Base-by-base conservation (phyloP, 768 basidiomycete genomes). In the Hydnomerulius pinastri region DNA sequence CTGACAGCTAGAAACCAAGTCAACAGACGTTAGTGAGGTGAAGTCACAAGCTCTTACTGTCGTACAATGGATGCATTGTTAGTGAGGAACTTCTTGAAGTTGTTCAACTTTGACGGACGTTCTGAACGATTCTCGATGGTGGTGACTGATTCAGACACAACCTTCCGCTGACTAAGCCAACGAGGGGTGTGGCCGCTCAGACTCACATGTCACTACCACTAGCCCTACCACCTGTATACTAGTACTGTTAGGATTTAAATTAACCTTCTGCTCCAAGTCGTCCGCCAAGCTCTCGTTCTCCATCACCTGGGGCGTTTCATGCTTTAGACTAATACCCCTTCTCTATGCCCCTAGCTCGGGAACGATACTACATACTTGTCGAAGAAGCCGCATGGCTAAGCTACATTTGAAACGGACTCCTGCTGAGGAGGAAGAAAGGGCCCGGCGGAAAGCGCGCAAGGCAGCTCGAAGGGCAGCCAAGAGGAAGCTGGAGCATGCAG, bases 401-500 rank as follows among this genome's bases (percentile, higher is more conserved):
- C 67, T 87, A 30, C 77, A 74, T 46, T 73, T 87, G 40, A 88
- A 88, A 61, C 78, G 78, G 38, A 86, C 85, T 1, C 77, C 79
- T 6, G 77, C 80, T 45, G 85, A 87, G 62, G 77, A 81, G 58
- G 76, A 66, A 13, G 76, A 75, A 15, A 72, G 66, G 2, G 70
- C 69, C 8, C 58, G 61, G 28, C 71, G 61, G 28, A 75, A 69
- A 41, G 74, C 74, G 36, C 70, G 60, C 71, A 81, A 67, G 75
- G 83, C 81, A 51, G 78, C 64, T 66, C 79, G 53, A 70, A 80
- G 65, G 71, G 81, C 69, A 59, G 75, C 50, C 66, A 78, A 59
- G 64, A 66, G 28, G 50, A 15, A 15, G 17, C 39, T 57, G 37
- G 59, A 61, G 40, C 47, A 46, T 53, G 53, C 55, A 57, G 62